Evolutionary conservation across 176 grass and related monocot species (phyloP), one percentile per base, ranked within the genome.

Genomic region (Paspalum notatum): DNA sequence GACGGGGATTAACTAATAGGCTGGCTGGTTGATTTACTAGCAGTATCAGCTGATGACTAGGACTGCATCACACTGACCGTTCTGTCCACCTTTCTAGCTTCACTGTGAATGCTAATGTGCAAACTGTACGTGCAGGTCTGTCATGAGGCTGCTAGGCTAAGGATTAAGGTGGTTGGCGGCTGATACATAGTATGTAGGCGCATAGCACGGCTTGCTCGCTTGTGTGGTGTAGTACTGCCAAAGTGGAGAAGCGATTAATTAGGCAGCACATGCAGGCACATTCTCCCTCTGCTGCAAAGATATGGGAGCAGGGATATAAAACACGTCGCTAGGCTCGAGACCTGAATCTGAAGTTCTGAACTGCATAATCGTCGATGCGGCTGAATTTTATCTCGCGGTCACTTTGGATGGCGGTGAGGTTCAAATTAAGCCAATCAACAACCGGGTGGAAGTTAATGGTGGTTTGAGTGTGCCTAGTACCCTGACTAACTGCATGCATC

Each of bases 1-100:
- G n/a, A 53, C 44, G 65, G 41, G 60, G 67, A 67, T 71, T 64
- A 89, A 47, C 4, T n/a, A n/a, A n/a, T n/a, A n/a, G n/a, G n/a
- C 21, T 62, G 62, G 13, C 51, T 55, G 62, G 9, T 64, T 64
- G 25, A 38, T 14, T 14, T 48, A 16, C 12, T 48, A 7, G 12
- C 20, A 14, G 56, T 49, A 9, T 6, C 6, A 8, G 25, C 25
- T 37, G 9, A 8, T 41, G 18, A 44, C 49, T 80, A 68, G 77
- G 76, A 66, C 71, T 26, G 47, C 82, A n/a, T n/a, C 20, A 81
- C n/a, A n/a, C 26, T 71, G 12, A 71, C 42, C 77, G 55, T 89
- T 63, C 1, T 76, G 62, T 27, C 78, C 67, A 12, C 22, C 44
- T 80, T 80, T 80, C 1, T 53, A 75, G 62, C 22, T 55, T 60